Evolutionary conservation across 1,284 basidiomycete species (phyloP).

Genomic region (Sphagnurus paluster): DNA sequence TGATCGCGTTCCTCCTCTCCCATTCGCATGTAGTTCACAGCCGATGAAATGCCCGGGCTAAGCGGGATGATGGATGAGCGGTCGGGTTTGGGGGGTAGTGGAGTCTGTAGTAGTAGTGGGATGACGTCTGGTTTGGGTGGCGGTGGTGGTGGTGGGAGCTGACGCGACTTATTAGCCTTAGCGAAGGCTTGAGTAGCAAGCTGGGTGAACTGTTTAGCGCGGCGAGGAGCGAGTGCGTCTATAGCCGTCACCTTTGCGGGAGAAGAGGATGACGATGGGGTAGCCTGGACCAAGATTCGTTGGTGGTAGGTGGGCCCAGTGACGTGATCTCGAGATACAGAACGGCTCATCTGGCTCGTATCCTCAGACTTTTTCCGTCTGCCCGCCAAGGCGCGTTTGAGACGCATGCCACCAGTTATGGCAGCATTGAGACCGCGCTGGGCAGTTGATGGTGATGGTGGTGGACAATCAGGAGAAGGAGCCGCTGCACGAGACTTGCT

Average conservation of each 20-base stretch:
- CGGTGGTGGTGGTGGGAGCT: slow-evolving; percentile 17
- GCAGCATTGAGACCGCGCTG: slow-evolving; percentile 24
- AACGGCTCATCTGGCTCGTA: slow-evolving; percentile 20
- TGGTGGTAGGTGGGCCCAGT: slow-evolving; percentile 1
- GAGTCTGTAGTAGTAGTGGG: too few species aligned
- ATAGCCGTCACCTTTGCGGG: slow-evolving; percentile 18
- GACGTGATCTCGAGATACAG: slow-evolving; percentile 6
- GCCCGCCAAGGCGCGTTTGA: slow-evolving; percentile 63
- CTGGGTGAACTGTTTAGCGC: slow-evolving; percentile 16
- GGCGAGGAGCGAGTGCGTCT: background rate
- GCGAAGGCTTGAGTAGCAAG: slow-evolving; percentile 22
- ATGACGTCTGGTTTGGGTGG: slow-evolving; percentile 24
- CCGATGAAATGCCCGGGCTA: slow-evolving; percentile 47
- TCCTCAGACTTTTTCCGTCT: slow-evolving; percentile 68
- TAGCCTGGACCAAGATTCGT: slow-evolving; percentile 14
- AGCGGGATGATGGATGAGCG: slow-evolving; percentile 47
- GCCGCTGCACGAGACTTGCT: slow-evolving; percentile 11
- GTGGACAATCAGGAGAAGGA: slow-evolving; percentile 10
- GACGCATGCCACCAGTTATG: slow-evolving; percentile 46
- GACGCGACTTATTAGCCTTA: too few species aligned
- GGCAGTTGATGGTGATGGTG: slow-evolving; percentile 14
- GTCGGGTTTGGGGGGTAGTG: too few species aligned
- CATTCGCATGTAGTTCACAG: slow-evolving; percentile 43
- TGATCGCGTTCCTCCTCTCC: slow-evolving; percentile 14
- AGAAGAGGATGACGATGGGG: slow-evolving; percentile 22